Evolutionary conservation across 1,284 basidiomycete genomes (phyloP).

Genomic region (Melampsora larici-populina): DNA sequence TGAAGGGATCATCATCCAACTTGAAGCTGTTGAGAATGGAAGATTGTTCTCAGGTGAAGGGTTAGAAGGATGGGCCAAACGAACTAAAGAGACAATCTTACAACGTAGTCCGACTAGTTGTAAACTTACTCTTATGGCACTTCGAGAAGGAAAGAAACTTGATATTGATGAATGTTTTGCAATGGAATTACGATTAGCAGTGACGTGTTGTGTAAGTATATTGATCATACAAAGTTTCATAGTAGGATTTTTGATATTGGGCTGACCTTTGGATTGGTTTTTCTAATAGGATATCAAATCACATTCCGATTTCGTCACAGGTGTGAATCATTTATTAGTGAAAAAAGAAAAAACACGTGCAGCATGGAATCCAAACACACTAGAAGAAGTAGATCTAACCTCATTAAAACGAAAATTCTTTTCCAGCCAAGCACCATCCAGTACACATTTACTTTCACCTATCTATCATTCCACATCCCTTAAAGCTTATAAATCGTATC

Average conservation of each 20-base stretch:
- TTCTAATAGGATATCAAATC: constrained; percentile 63
- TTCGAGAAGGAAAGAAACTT: constrained; percentile 66
- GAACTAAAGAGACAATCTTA: constrained; percentile 65
- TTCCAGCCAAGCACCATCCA: constrained; percentile 59
- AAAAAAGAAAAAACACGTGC: constrained; percentile 62
- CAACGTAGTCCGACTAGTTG: constrained; percentile 82
- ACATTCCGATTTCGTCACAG: constrained; percentile 71
- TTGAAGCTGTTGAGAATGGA: constrained; percentile 58
- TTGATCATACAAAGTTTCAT: constrained; percentile 39
- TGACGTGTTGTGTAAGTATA: constrained; percentile 70
- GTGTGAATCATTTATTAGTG: constrained; percentile 71
- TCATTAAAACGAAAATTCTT: constrained; percentile 65
- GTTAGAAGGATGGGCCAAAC: constrained; percentile 68
- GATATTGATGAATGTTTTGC: constrained; percentile 66
- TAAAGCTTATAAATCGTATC: constrained; percentile 41
- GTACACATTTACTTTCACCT: constrained; percentile 55
- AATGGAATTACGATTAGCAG: constrained; percentile 76
- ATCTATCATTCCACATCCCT: constrained; percentile 48
- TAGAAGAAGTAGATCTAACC: constrained; percentile 62
- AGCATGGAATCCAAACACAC: constrained; percentile 64
- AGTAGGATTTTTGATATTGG: too few species aligned
- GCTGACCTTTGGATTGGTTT: too few species aligned
- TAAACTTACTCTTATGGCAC: constrained; percentile 74
- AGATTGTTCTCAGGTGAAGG: constrained; percentile 56
- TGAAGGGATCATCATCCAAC: constrained; percentile 65